phyloP scores from a whole-genome alignment of 129 eudicot genomes.

The Flaveria ramosissima region DNA sequence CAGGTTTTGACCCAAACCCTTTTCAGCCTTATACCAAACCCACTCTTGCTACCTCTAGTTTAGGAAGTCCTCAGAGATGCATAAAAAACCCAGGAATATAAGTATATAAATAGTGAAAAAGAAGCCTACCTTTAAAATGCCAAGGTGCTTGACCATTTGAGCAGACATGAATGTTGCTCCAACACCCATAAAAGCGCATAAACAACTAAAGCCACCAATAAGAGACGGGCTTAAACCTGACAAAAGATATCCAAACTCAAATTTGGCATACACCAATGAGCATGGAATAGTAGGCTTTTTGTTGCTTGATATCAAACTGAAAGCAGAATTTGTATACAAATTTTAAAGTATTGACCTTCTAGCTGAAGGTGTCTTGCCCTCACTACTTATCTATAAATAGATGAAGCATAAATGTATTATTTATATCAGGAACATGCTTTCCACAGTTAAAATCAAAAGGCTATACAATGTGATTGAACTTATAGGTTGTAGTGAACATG shows the following conservation, averaged over 20 bases:
- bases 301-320: constrained; percentile 2
- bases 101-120: constrained; percentile 4
- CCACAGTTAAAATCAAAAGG: neutral
- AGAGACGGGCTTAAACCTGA: constrained; percentile 90
- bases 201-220: constrained; percentile 93
- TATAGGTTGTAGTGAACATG: neutral
- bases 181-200: constrained; percentile 97
- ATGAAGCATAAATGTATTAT: neutral
- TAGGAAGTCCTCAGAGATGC: neutral
- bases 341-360: neutral
- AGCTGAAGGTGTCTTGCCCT: neutral
- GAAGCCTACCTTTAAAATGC: constrained; percentile 69
- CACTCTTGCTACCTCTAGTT: neutral
- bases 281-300: neutral
- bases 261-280: neutral
- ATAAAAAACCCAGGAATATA: neutral
- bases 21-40: neutral
- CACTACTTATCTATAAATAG: neutral
- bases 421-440: neutral
- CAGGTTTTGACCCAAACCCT: neutral
- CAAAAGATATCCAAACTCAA: constrained; percentile 28
- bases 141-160: constrained; percentile 67
- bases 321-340: neutral
- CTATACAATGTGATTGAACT: neutral
- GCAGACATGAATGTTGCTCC: constrained; percentile 97